These are phyloP conservation scores for Termitomyces sp. DNA, from an alignment of 768 basidiomycete genomes.

Conservation along the genomic window DNA sequence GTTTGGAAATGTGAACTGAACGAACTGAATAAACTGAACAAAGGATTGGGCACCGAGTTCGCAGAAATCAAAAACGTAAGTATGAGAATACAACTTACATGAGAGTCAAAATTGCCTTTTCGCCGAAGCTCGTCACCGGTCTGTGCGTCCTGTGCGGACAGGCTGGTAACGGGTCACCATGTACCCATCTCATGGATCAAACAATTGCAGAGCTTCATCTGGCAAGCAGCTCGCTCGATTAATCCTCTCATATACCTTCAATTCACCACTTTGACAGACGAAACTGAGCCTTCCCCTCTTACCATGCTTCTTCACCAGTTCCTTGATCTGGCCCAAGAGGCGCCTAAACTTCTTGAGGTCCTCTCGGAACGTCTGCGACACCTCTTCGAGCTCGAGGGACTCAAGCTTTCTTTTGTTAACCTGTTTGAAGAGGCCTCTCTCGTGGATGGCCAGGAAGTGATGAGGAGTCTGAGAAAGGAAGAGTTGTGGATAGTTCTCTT, in stretches of 20 bases:
- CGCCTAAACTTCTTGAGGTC: constrained; percentile 32
- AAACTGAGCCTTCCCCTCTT: constrained; percentile 47
- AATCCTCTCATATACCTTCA: constrained; percentile 47
- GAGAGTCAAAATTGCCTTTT: too few relatives aligned
- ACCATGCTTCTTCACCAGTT: constrained; percentile 45
- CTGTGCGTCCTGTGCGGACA: neutral
- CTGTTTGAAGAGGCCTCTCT: constrained; percentile 43
- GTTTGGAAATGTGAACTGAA: too few relatives aligned
- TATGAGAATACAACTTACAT: too few relatives aligned
- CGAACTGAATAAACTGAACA: too few relatives aligned
- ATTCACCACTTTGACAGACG: constrained; percentile 38
- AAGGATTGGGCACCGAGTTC: too few relatives aligned
- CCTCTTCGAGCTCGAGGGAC: constrained; percentile 28
- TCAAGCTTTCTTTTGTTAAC: constrained; percentile 42
- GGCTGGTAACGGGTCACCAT: neutral
- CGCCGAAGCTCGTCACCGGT: neutral
- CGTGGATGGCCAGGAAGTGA: constrained; percentile 55
- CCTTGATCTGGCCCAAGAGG: constrained; percentile 37
- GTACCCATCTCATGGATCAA: constrained; percentile 13
- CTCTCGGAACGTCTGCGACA: constrained; percentile 25
- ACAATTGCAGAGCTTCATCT: constrained; percentile 31
- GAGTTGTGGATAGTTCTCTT: constrained; percentile 57
- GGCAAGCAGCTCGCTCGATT: constrained; percentile 38
- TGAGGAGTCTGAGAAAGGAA: constrained; percentile 64
- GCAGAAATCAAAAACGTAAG: too few relatives aligned